Evolutionary conservation across 73 alveolate genomes (phyloP).

Genomic region (Symbiodinium natans): DNA sequence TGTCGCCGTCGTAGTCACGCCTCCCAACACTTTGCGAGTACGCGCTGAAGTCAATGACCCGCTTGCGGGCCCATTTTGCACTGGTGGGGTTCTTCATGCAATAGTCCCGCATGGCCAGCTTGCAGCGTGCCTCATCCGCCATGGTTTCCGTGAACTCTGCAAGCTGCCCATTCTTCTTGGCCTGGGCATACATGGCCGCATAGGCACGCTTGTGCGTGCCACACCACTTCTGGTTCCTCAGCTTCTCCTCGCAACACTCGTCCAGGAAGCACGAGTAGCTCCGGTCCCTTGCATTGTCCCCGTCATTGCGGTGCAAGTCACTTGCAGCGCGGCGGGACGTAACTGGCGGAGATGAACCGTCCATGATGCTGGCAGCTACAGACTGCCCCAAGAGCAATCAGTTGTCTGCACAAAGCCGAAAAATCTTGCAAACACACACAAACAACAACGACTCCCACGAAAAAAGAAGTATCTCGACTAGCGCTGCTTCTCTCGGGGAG

Average conservation of each 20-base stretch:
- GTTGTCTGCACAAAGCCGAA: too few species aligned
- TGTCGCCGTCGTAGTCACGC: background rate
- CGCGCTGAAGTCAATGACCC: background rate
- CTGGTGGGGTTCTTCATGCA: background rate
- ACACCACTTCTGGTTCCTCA: background rate
- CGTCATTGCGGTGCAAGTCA: too few species aligned
- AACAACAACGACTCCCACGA: too few species aligned
- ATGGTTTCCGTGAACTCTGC: background rate
- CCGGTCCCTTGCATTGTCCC: too few species aligned
- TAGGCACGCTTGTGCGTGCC: background rate
- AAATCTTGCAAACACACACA: too few species aligned
- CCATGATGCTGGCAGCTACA: too few species aligned
- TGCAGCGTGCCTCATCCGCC: background rate
- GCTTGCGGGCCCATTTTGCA: background rate
- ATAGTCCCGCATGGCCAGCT: background rate
- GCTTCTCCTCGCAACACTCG: background rate
- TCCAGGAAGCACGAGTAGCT: background rate
- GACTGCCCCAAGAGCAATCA: too few species aligned
- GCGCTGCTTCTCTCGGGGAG: too few species aligned
- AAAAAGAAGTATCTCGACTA: too few species aligned
- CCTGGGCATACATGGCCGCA: background rate
- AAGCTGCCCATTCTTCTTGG: background rate
- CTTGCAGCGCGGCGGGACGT: too few species aligned
- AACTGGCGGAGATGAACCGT: too few species aligned
- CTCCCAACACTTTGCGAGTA: background rate